Percentiles rank a stretch among this genome's conserved stretches.
Evolutionary conservation across 805 yeast genomes (phyloP).

Genomic region (Myxozyma mucilagina): DNA sequence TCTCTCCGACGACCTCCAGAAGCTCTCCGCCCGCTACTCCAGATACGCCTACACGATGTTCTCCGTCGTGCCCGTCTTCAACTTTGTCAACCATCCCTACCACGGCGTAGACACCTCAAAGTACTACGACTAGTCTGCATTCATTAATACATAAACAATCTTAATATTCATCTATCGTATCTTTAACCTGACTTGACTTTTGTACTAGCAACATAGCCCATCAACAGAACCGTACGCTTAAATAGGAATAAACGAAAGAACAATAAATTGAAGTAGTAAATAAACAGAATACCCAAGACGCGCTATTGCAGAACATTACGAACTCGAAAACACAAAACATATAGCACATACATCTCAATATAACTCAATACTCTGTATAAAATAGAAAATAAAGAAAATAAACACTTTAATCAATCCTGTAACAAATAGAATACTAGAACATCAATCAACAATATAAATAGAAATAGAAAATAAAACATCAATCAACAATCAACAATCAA

Average conservation of each 20-base stretch:
- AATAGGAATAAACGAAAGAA: no score
- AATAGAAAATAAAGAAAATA: neutral
- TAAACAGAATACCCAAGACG: no score
- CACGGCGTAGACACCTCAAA: conserved; percentile 62
- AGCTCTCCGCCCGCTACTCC: conserved; percentile 74
- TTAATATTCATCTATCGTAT: neutral
- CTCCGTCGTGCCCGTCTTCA: conserved; percentile 77
- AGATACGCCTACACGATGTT: conserved; percentile 63
- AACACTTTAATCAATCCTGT: neutral
- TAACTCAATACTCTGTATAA: neutral
- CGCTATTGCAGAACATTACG: no score
- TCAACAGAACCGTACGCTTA: no score
- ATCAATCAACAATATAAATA: neutral
- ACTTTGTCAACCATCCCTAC: conserved; percentile 74
- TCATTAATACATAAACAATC: neutral
- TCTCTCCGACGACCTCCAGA: conserved; percentile 68
- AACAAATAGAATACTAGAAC: neutral
- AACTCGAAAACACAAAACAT: neutral
- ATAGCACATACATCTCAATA: neutral
- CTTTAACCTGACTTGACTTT: no score
- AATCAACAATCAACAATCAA: neutral
- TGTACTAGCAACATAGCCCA: no score
- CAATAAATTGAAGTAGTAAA: no score
- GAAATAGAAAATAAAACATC: neutral
- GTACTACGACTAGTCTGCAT: conserved; percentile 12